Conservation (phyloP, 805 yeast species). For the Lipomyces sp. region DNA sequence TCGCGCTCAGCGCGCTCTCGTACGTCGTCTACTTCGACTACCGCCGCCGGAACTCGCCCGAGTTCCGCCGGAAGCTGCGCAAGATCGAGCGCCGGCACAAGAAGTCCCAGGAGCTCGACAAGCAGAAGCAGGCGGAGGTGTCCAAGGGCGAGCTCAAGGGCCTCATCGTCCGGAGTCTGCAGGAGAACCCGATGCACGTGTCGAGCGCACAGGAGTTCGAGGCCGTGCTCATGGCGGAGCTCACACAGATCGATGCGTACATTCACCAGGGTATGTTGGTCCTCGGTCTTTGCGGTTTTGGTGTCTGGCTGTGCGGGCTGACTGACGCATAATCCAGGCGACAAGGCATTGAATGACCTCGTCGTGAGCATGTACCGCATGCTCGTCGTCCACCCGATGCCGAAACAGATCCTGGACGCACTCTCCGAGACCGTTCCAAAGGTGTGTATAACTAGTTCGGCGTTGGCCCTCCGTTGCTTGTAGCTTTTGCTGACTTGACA, state of each 20-base stretch:
- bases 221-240: conserved; percentile 16
- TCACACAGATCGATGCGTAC: conserved; percentile 21
- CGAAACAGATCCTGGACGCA: conserved; percentile 25
- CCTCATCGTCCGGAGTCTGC: conserved; percentile 62
- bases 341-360: conserved; percentile 11
- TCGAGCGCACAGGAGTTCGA: conserved; percentile 21
- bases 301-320: background rate
- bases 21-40: conserved; percentile 91
- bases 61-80: conserved; percentile 74
- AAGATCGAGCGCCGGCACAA: conserved; percentile 57
- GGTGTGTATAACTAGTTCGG: conserved; percentile 1
- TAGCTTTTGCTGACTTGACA: too few relatives aligned
- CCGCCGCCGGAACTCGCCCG: conserved; percentile 75
- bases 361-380: conserved; percentile 25
- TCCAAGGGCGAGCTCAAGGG: conserved; percentile 55
- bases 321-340: too few relatives aligned
- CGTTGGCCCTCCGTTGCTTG: too few relatives aligned
- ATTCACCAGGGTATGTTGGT: conserved; percentile 14
- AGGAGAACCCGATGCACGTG: conserved; percentile 52
- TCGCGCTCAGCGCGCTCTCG: conserved; percentile 29
- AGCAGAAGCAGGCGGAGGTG: conserved; percentile 56
- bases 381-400: conserved; percentile 23
- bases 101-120: conserved; percentile 44
- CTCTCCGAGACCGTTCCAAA: conserved; percentile 20
- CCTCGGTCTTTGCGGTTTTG: background rate